Evolutionary conservation across 176 grass and related monocot species (phyloP).

Genomic region (Carex pumila): DNA sequence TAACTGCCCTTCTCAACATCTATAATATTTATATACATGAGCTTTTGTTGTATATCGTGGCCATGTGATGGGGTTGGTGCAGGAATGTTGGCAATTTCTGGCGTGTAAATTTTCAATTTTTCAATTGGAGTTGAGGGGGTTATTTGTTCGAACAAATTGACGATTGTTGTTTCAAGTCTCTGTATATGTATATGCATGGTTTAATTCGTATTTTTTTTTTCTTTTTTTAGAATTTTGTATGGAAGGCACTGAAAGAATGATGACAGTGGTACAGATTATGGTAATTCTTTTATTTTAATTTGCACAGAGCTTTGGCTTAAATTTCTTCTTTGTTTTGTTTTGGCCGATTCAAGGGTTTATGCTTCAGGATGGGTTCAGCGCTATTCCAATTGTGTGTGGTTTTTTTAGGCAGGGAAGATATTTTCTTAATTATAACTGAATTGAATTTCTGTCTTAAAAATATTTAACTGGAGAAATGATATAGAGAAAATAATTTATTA

Average conservation of each 20-base stretch:
- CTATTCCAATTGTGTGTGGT: not conserved
- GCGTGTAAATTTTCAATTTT: slow-evolving; percentile 9
- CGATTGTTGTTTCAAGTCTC: not conserved
- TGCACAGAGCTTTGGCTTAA: not conserved
- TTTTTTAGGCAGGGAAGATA: not conserved
- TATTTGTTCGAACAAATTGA: not conserved
- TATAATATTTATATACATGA: not conserved
- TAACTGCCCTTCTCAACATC: not conserved
- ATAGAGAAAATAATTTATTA: too few relatives aligned
- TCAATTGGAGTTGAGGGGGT: not conserved
- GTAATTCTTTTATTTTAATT: not conserved
- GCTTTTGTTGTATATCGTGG: not conserved
- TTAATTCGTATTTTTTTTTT: not conserved
- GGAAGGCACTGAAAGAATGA: not conserved
- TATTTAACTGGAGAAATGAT: too few relatives aligned
- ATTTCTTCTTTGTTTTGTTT: not conserved
- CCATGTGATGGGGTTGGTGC: not conserved
- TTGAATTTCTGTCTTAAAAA: too few relatives aligned
- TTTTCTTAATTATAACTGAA: not conserved
- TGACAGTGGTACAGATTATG: not conserved
- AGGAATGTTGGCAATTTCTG: not conserved
- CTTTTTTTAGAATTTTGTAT: not conserved
- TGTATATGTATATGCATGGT: not conserved
- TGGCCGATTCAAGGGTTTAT: not conserved
- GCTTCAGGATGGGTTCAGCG: not conserved